phyloP scores from a whole-genome alignment of 2,329 filamentous ascomycete genomes.

The Ceratocystis huliohia region DNA sequence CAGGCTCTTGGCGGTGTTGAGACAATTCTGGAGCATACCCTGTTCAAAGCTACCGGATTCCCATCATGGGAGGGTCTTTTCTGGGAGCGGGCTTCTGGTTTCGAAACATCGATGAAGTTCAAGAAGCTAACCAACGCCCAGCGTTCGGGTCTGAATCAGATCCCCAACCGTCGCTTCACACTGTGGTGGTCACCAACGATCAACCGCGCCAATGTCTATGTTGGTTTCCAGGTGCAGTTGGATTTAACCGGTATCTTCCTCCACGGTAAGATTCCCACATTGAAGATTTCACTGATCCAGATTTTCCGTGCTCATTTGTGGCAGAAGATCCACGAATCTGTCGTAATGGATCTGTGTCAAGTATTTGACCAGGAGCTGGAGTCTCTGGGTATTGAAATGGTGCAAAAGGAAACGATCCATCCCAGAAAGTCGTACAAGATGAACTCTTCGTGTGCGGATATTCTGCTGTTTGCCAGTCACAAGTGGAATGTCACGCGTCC shows the following conservation, averaged over 20 bases:
- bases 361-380: constrained; percentile 97
- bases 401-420: constrained; percentile 98
- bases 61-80: constrained; percentile 94
- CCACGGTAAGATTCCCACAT: constrained; percentile 94
- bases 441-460: constrained; percentile 98
- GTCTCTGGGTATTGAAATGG: constrained; percentile 87
- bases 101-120: constrained; percentile 73
- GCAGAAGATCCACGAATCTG: constrained; percentile 98
- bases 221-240: constrained; percentile 97
- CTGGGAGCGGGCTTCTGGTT: constrained; percentile 59
- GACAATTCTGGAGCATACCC: constrained; percentile 89
- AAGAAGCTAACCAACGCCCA: constrained; percentile 98
- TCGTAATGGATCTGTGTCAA: constrained; percentile 97
- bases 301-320: constrained; percentile 99
- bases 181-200: constrained; percentile 95
- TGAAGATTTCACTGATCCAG: constrained; percentile 96
- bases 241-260: constrained; percentile 98
- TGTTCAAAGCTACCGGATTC: constrained; percentile 95
- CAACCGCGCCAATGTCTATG: constrained; percentile 92
- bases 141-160: constrained; percentile 91
- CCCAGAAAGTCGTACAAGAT: constrained; percentile 99
- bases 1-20: constrained; percentile 93
- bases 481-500: constrained; percentile 98
- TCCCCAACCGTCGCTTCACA: constrained; percentile 95
- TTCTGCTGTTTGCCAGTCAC: constrained; percentile 89